Evolutionary conservation across 495 filamentous ascomycete genomes (phyloP).

Genomic region (Aspergillus biplanus): DNA sequence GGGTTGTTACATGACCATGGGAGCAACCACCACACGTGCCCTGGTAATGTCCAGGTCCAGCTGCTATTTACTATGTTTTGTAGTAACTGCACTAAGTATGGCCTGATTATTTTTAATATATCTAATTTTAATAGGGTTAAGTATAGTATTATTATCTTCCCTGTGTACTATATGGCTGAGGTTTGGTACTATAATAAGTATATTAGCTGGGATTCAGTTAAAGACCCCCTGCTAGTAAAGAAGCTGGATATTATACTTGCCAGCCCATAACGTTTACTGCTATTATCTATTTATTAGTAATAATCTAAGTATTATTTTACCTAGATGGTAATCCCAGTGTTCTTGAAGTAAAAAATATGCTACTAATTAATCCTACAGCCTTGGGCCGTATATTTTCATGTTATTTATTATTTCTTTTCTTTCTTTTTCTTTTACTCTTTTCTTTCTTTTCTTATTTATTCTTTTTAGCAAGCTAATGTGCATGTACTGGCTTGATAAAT

Average conservation of each 20-base stretch:
- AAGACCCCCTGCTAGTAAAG: constrained; percentile 15
- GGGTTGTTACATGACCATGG: constrained; percentile 21
- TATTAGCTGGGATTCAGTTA: constrained; percentile 21
- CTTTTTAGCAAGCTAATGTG: constrained; percentile 14
- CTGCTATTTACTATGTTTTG: constrained; percentile 26
- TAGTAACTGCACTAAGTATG: constrained; percentile 25
- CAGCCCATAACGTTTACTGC: constrained; percentile 19
- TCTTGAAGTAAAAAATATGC: constrained; percentile 18
- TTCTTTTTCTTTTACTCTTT: too few species aligned
- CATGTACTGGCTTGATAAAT: constrained; percentile 18
- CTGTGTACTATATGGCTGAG: constrained; percentile 22
- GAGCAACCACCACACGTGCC: constrained; percentile 9
- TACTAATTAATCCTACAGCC: constrained; percentile 18
- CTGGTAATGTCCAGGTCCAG: constrained; percentile 24
- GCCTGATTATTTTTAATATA: constrained; percentile 25
- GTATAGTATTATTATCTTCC: constrained; percentile 23
- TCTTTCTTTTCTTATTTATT: too few species aligned
- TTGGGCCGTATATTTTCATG: constrained; percentile 25
- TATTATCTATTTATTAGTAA: constrained; percentile 22
- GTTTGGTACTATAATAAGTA: neutral
- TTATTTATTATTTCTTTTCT: too few species aligned
- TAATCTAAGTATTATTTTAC: constrained; percentile 16
- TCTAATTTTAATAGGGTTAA: constrained; percentile 26
- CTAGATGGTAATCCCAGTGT: neutral
- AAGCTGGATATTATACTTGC: constrained; percentile 18